phyloP scores from a whole-genome alignment of 495 filamentous ascomycete species.

The Thozetella sp. region DNA sequence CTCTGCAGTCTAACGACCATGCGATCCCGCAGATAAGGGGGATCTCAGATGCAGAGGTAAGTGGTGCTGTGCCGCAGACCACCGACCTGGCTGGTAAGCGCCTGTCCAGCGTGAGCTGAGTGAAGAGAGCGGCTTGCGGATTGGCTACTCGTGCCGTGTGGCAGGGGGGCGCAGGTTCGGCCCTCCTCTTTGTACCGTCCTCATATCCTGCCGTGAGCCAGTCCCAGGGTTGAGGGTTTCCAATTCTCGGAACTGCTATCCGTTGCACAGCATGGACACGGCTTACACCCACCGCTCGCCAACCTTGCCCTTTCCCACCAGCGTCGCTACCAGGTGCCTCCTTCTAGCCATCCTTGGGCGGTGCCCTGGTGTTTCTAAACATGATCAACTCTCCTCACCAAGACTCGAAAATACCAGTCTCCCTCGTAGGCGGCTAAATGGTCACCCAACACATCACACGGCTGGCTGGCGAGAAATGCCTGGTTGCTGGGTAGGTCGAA shows the following conservation, averaged over 20 bases:
- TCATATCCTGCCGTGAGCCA: not conserved
- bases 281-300: no score
- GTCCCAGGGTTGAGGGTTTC: not conserved
- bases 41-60: no score
- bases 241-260: not conserved
- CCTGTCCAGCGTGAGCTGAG: no score
- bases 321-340: no score
- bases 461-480: constrained; percentile 1
- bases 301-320: no score
- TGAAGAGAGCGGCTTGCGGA: not conserved
- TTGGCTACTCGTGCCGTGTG: not conserved
- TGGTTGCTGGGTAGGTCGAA: not conserved
- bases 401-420: not conserved
- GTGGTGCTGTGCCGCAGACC: not conserved
- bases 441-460: not conserved
- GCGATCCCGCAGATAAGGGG: no score
- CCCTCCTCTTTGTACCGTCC: not conserved
- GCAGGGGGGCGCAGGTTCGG: not conserved
- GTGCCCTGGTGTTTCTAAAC: not conserved
- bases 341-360: no score
- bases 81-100: not conserved
- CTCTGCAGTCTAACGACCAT: no score
- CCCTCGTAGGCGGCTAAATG: not conserved
- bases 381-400: constrained; percentile 2
- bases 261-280: not conserved